phyloP scores from a whole-genome alignment of 768 basidiomycete genomes.

The Amanita pallidorosea region DNA sequence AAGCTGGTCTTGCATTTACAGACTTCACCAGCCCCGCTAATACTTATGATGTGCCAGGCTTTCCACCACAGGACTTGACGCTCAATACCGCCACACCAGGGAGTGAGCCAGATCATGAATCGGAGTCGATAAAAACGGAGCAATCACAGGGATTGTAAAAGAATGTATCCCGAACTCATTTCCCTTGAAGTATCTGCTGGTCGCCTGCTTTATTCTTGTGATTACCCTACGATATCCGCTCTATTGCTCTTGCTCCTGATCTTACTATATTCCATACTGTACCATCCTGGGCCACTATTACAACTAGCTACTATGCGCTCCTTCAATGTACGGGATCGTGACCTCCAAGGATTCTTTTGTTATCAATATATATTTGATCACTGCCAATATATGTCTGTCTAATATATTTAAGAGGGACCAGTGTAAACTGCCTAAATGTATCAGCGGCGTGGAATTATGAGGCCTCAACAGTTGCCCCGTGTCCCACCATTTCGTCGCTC shows the following conservation, averaged over 20 bases:
- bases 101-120: conserved; percentile 53
- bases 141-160: conserved; percentile 25
- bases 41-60: conserved; percentile 62
- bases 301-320: conserved; percentile 19
- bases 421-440: background rate
- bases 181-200: conserved; percentile 9
- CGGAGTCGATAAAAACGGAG: conserved; percentile 62
- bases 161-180: conserved; percentile 8
- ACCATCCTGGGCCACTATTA: conserved; percentile 14
- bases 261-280: conserved; percentile 11
- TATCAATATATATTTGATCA: conserved; percentile 22
- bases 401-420: conserved; percentile 2
- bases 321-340: conserved; percentile 28
- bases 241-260: conserved; percentile 5
- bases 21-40: conserved; percentile 56
- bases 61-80: conserved; percentile 56
- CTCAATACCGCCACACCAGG: conserved; percentile 41
- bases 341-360: conserved; percentile 21
- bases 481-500: conserved; percentile 26
- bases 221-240: background rate
- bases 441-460: background rate
- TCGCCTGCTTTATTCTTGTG: conserved; percentile 8
- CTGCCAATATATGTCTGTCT: conserved; percentile 10
- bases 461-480: conserved; percentile 15
- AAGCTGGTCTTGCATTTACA: conserved; percentile 55